A percentile compares a stretch with the other conserved stretches of the same genome.
Conservation (phyloP, 192 early-diverging fungal species). For the Podila epicladia region DNA sequence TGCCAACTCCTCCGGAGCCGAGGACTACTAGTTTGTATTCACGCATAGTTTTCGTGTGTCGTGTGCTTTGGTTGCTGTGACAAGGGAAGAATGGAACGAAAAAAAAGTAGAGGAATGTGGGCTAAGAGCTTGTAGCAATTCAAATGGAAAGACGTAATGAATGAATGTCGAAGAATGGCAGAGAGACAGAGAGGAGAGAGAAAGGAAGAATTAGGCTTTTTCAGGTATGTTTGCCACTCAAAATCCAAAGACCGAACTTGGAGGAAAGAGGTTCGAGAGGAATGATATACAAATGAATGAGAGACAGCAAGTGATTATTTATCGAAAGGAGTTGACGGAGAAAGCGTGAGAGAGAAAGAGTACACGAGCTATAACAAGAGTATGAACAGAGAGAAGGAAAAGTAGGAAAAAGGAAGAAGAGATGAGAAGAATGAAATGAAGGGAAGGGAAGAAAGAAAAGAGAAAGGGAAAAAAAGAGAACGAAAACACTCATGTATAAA, state of each 20-base stretch:
- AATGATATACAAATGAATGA: not conserved
- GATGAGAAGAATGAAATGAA: not conserved
- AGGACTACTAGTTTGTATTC: constrained; percentile 98
- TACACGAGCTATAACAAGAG: not conserved
- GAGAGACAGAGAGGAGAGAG: not conserved
- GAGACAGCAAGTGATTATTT: not conserved
- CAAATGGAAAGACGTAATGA: not conserved
- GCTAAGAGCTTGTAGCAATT: not conserved
- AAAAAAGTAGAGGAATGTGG: not conserved
- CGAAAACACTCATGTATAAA: not conserved
- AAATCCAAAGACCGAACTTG: not conserved
- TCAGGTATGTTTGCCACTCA: too few species aligned
- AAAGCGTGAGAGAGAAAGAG: not conserved
- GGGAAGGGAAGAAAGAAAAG: not conserved
- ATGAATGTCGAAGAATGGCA: not conserved
- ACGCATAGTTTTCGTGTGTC: constrained; percentile 62
- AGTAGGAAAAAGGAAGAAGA: not conserved
- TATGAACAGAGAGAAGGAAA: not conserved
- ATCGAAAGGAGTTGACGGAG: not conserved
- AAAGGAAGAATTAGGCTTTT: not conserved
- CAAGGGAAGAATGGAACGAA: not conserved
- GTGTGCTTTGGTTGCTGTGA: not conserved
- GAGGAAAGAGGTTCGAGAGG: not conserved
- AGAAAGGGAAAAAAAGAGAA: not conserved
- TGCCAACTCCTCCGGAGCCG: constrained; percentile 90